Evolutionary conservation across 2,329 filamentous ascomycete genomes (phyloP).

Genomic region (Orbilia brochopaga): DNA sequence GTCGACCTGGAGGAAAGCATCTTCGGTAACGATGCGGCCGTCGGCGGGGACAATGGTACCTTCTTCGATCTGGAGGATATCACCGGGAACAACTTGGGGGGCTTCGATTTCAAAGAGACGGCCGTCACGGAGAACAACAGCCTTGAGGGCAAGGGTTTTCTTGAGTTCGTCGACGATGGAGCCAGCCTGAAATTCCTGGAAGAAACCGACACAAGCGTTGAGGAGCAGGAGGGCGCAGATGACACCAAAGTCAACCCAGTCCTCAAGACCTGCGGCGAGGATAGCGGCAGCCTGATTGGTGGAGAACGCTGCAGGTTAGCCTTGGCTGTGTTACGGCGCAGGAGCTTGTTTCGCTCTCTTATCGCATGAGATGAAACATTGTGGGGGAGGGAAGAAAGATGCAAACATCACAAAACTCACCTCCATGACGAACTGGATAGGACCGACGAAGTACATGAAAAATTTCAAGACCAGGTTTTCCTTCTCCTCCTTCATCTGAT

Average conservation of each 20-base stretch:
- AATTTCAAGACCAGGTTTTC: slow-evolving; percentile 86
- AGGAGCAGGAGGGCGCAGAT: slow-evolving; percentile 82
- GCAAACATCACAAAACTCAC: slow-evolving; percentile 61
- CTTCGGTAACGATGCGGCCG: slow-evolving; percentile 81
- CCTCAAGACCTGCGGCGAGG: slow-evolving; percentile 79
- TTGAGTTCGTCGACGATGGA: slow-evolving; percentile 90
- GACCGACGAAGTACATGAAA: slow-evolving; percentile 79
- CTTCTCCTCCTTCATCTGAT: slow-evolving; percentile 91
- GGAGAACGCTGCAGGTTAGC: slow-evolving; percentile 49
- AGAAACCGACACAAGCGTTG: slow-evolving; percentile 83
- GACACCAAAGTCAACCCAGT: slow-evolving; percentile 93
- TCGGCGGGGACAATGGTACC: slow-evolving; percentile 91
- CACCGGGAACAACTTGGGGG: slow-evolving; percentile 82
- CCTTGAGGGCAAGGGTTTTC: slow-evolving; percentile 87
- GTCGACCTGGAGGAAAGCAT: slow-evolving; percentile 85
- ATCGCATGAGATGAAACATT: slow-evolving; percentile 32
- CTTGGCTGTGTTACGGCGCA: slow-evolving; percentile 48
- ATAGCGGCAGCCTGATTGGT: slow-evolving; percentile 70
- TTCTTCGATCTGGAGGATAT: slow-evolving; percentile 89
- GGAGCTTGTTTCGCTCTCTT: slow-evolving; percentile 40
- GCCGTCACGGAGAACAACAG: slow-evolving; percentile 82
- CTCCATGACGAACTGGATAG: slow-evolving; percentile 95
- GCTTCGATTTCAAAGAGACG: slow-evolving; percentile 79
- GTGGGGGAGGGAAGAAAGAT: slow-evolving; percentile 35
- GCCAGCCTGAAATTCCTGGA: slow-evolving; percentile 87